These are phyloP conservation scores for Penicillium aurantiogriseum DNA, from an alignment of 2,329 filamentous ascomycete species.

Conservation along the genomic window DNA sequence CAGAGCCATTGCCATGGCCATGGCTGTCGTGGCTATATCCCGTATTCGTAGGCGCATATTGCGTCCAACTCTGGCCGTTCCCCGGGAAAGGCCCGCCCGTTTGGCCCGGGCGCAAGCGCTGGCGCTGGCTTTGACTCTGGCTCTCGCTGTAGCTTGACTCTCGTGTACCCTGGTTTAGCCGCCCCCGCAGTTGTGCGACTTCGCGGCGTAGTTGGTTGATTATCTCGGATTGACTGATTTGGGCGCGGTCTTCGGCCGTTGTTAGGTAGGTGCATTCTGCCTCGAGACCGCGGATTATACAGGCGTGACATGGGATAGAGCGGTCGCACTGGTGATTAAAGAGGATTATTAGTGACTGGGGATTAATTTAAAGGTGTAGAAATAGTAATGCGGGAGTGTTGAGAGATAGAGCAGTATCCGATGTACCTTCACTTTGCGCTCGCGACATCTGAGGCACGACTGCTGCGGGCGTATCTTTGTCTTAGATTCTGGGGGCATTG, in stretches of 20 bases:
- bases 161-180: constrained; percentile 13
- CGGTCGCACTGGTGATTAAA: constrained; percentile 27
- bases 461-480: constrained; percentile 30
- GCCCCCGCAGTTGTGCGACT: constrained; percentile 22
- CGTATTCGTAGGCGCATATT: background rate
- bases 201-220: constrained; percentile 30
- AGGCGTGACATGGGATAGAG: constrained; percentile 28
- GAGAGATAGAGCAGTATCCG: background rate
- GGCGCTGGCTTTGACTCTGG: background rate
- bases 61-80: background rate
- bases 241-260: constrained; percentile 58
- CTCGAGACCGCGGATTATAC: constrained; percentile 27
- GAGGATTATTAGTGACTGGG: background rate
- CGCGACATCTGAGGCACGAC: constrained; percentile 30
- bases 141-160: constrained; percentile 1
- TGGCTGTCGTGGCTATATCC: background rate
- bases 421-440: constrained; percentile 31
- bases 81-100: background rate
- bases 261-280: constrained; percentile 32
- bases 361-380: background rate
- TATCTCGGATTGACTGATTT: constrained; percentile 56
- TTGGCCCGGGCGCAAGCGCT: background rate
- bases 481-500: constrained; percentile 12
- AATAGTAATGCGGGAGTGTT: background rate
- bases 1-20: background rate